Evolutionary conservation across 768 basidiomycete species (phyloP).

Genomic region (Boletellus emodensis): DNA sequence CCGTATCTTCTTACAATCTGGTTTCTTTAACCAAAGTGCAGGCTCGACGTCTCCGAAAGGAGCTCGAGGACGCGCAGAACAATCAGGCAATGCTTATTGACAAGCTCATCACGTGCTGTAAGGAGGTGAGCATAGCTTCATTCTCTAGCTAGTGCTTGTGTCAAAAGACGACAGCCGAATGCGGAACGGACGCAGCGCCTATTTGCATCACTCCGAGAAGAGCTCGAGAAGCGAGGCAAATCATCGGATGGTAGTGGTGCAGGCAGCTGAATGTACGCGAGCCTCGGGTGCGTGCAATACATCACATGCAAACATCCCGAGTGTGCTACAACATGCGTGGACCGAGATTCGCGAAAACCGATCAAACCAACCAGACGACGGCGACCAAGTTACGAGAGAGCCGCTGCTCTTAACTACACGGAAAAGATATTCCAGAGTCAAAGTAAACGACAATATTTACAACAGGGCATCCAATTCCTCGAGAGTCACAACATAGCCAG

Average conservation of each 20-base stretch:
- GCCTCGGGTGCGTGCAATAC: constrained; percentile 11
- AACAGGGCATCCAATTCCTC: constrained; percentile 71
- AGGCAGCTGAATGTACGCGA: constrained; percentile 38
- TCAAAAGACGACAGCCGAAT: constrained; percentile 53
- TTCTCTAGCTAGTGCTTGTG: constrained; percentile 3
- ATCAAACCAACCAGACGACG: constrained; percentile 1
- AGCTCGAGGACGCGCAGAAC: constrained; percentile 76
- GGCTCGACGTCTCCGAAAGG: constrained; percentile 67
- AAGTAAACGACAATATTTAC: constrained; percentile 29
- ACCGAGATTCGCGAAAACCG: background rate
- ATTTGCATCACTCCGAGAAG: constrained; percentile 78
- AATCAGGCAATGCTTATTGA: constrained; percentile 78
- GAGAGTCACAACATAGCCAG: constrained; percentile 59
- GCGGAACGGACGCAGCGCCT: constrained; percentile 79
- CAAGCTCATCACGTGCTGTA: constrained; percentile 80
- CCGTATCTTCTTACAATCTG: background rate
- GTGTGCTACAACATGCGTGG: constrained; percentile 7
- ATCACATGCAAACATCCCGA: constrained; percentile 9
- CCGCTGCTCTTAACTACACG: constrained; percentile 1
- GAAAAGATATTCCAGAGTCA: constrained; percentile 1
- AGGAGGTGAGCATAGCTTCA: constrained; percentile 57
- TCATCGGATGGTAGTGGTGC: constrained; percentile 39
- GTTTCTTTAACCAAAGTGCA: constrained; percentile 27
- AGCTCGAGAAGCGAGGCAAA: constrained; percentile 69
- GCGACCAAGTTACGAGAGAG: background rate